Percentiles rank a stretch among this genome's conserved stretches.
These are phyloP conservation scores for Sequoia sempervirens DNA, from an alignment of 75 land plant species.

Conservation along the genomic window DNA sequence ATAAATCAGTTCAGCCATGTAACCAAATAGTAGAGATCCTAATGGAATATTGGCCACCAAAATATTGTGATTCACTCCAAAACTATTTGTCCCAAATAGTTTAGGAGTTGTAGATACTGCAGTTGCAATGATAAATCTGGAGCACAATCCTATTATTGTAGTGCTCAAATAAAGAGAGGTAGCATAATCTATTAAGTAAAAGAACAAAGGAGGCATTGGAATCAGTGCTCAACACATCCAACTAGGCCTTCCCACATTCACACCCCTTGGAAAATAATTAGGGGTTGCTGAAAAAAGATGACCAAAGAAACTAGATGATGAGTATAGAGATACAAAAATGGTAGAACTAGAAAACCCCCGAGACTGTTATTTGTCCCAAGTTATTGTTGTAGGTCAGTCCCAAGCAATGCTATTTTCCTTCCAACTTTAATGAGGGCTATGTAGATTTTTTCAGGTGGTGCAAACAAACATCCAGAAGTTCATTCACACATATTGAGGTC, in stretches of 20 bases:
- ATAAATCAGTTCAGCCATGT: too few species aligned
- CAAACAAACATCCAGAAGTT: too few species aligned
- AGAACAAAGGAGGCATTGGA: slow-evolving; percentile 42
- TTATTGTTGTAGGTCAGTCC: slow-evolving; percentile 63
- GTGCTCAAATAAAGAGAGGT: too few species aligned
- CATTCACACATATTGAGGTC: too few species aligned
- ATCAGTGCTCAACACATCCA: slow-evolving; percentile 46
- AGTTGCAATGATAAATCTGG: too few species aligned
- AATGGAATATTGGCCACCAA: slow-evolving; percentile 72
- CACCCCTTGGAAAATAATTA: slow-evolving; percentile 32
- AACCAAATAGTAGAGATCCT: slow-evolving; percentile 76
- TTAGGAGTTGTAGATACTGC: too few species aligned
- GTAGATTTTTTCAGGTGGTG: too few species aligned
- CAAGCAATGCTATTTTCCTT: too few species aligned
- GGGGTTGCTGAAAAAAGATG: slow-evolving; percentile 56
- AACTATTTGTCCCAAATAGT: too few species aligned
- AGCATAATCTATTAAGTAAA: slow-evolving; percentile 34
- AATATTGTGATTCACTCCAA: too few species aligned
- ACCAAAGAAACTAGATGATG: slow-evolving; percentile 62
- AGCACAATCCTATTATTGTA: too few species aligned
- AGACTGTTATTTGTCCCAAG: slow-evolving; percentile 59
- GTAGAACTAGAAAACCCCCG: slow-evolving; percentile 17
- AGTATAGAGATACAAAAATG: slow-evolving; percentile 32
- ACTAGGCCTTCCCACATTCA: slow-evolving; percentile 44
- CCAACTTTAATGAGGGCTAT: too few species aligned